Evolutionary conservation across 2,329 filamentous ascomycete genomes (phyloP).

Genomic region (Aureobasidium sp.): DNA sequence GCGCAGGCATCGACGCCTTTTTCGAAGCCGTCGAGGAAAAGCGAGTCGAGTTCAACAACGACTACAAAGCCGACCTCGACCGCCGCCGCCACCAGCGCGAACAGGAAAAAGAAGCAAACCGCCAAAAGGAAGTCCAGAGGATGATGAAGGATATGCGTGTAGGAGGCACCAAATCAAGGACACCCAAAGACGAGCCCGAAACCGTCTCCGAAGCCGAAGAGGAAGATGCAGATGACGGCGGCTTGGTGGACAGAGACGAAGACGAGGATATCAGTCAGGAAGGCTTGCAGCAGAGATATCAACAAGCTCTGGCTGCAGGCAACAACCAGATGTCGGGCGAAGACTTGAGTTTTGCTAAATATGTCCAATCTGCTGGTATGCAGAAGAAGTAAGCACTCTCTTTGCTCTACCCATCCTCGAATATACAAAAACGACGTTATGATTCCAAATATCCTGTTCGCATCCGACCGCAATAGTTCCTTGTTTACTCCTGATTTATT

Average conservation of each 20-base stretch:
- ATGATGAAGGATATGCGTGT: conserved; percentile 91
- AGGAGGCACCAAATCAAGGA: conserved; percentile 31
- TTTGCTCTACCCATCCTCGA: background rate
- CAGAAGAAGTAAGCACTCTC: conserved; percentile 4
- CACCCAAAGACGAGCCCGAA: conserved; percentile 40
- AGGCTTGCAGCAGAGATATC: conserved; percentile 68
- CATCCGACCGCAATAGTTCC: no score
- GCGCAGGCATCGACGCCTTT: conserved; percentile 86
- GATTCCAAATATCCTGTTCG: background rate
- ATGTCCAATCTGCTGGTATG: conserved; percentile 20
- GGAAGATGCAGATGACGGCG: conserved; percentile 43
- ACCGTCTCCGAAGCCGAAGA: conserved; percentile 49
- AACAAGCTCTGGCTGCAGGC: conserved; percentile 61
- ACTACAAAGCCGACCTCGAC: conserved; percentile 90
- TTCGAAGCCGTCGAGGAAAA: conserved; percentile 85
- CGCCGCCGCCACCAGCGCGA: conserved; percentile 68
- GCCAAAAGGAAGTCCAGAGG: conserved; percentile 78
- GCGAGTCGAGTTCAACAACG: conserved; percentile 75
- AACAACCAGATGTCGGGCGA: conserved; percentile 22
- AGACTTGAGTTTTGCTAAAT: conserved; percentile 24
- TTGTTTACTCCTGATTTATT: no score
- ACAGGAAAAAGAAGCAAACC: conserved; percentile 60
- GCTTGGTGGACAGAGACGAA: conserved; percentile 52
- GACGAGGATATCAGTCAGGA: conserved; percentile 52
- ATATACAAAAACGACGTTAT: background rate